A percentile compares a stretch with the other conserved stretches of the same genome.
Evolutionary conservation across 306 rosid genomes (phyloP).

Genomic region (Pyrus pyrifolia): DNA sequence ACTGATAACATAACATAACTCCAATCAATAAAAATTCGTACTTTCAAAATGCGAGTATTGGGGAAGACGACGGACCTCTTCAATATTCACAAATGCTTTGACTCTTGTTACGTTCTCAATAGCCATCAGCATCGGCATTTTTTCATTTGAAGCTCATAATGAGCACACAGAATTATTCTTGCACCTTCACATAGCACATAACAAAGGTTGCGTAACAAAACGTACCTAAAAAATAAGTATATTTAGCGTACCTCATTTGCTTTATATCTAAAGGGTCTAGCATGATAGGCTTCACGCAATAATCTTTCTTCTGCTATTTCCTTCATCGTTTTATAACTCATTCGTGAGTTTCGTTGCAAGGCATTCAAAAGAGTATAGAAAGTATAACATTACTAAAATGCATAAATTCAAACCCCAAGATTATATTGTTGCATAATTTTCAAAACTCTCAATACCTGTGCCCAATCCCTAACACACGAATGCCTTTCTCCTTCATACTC

Average conservation of each 20-base stretch:
- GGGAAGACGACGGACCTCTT: too few relatives aligned
- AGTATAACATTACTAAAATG: too few relatives aligned
- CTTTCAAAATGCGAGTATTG: too few relatives aligned
- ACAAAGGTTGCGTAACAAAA: not conserved
- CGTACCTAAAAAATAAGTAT: not conserved
- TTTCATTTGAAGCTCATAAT: not conserved
- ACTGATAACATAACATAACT: too few relatives aligned
- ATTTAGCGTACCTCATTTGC: slow-evolving; percentile 54
- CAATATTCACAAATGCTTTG: slow-evolving; percentile 40
- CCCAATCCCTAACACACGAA: too few relatives aligned
- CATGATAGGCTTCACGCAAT: slow-evolving; percentile 47
- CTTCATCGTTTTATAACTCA: slow-evolving; percentile 67
- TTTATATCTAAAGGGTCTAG: slow-evolving; percentile 52
- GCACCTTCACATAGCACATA: not conserved
- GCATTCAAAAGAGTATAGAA: slow-evolving; percentile 24
- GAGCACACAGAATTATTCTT: not conserved
- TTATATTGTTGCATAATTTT: too few relatives aligned
- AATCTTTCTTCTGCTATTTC: slow-evolving; percentile 65
- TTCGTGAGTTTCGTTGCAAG: slow-evolving; percentile 62
- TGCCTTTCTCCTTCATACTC: too few relatives aligned
- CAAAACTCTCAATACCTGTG: too few relatives aligned
- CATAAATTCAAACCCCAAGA: too few relatives aligned
- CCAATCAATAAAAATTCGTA: too few relatives aligned
- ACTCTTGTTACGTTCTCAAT: slow-evolving; percentile 53
- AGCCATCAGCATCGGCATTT: not conserved